These are phyloP conservation scores for Pleurotus ostreatus DNA, from an alignment of 768 basidiomycete species.

Conservation along the genomic window DNA sequence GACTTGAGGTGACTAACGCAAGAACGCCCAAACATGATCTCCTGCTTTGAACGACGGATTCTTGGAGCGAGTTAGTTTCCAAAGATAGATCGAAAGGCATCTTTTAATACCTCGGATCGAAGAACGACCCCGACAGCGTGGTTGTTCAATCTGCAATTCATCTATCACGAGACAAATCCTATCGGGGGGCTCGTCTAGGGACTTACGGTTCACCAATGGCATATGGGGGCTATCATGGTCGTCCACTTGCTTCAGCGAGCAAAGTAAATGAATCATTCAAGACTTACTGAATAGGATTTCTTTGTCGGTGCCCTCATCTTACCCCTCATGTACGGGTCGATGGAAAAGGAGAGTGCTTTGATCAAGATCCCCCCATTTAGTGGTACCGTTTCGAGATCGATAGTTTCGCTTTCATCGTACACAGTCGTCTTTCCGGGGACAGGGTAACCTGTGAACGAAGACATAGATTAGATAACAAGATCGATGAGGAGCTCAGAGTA, in stretches of 20 bases:
- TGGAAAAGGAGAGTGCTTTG: constrained; percentile 43
- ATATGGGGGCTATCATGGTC: constrained; percentile 20
- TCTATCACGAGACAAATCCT: neutral
- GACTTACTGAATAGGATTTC: neutral
- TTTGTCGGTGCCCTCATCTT: constrained; percentile 29
- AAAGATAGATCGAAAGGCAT: too few relatives aligned
- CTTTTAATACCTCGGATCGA: constrained; percentile 22
- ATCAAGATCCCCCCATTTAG: constrained; percentile 44
- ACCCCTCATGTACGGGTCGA: constrained; percentile 39
- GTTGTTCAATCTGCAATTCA: constrained; percentile 19
- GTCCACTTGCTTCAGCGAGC: neutral
- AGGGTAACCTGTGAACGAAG: constrained; percentile 29
- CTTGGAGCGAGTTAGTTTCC: constrained; percentile 16
- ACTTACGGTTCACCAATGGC: constrained; percentile 32
- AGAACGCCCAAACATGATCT: constrained; percentile 34
- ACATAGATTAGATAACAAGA: constrained; percentile 14
- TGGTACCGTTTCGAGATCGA: constrained; percentile 44
- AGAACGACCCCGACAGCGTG: constrained; percentile 41
- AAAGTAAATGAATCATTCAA: neutral
- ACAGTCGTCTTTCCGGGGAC: constrained; percentile 41
- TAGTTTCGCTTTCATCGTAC: constrained; percentile 39
- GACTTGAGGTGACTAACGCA: constrained; percentile 18
- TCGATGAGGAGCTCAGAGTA: neutral
- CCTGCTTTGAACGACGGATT: constrained; percentile 26
- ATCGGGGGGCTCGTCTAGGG: neutral